Base-by-base conservation (phyloP, 2,329 filamentous ascomycete species). In the Nemania serpens region DNA sequence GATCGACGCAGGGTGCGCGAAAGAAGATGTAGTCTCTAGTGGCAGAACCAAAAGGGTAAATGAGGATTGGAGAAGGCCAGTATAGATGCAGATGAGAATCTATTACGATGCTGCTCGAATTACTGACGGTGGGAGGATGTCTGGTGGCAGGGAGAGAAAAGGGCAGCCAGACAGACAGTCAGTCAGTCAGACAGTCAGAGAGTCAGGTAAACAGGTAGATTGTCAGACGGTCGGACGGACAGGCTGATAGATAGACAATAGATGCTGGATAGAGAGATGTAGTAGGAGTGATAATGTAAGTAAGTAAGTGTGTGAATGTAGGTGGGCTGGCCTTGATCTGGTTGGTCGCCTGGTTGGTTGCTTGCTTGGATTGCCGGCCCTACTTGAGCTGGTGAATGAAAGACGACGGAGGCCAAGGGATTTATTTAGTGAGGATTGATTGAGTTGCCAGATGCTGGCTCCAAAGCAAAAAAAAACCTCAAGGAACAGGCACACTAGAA, bases 61-160 rank as follows among this genome's bases (percentile, higher is more conserved):
- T 39, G 36, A 43, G 25, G 36, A 37, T 20, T 18, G 33, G 13
- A 39, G 59, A 45, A 36, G 42, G 43, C 12, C 39, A 55, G 22
- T 43, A 48, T 25, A 6, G 46, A 47, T 42, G 17, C 39, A 53
- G 47, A 48, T n/a, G 47, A 22, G 34, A 20, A 51, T 36, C 45
- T 29, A 41, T 29, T 3, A 50, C 9, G 49, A 37, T 22, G 47
- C 18, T 25, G 52, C 22, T 18, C 39, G 39, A 47, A 46, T 54
- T 53, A 46, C 12, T 29, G 29, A 17, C n/a, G 49, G 39, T 33
- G 54, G 37, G 10, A 12, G n/a, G 51, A 50, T 37, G 59, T 36
- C 12, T 45, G 36, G 18, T 33, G 25, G 25, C 25, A 29, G 25
- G 25, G 51, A 33, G 42, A 48, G 36, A 46, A 53, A 50, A 39